Conservation (phyloP, 257 asterid genomes). For the Penstemon davidsonii region DNA sequence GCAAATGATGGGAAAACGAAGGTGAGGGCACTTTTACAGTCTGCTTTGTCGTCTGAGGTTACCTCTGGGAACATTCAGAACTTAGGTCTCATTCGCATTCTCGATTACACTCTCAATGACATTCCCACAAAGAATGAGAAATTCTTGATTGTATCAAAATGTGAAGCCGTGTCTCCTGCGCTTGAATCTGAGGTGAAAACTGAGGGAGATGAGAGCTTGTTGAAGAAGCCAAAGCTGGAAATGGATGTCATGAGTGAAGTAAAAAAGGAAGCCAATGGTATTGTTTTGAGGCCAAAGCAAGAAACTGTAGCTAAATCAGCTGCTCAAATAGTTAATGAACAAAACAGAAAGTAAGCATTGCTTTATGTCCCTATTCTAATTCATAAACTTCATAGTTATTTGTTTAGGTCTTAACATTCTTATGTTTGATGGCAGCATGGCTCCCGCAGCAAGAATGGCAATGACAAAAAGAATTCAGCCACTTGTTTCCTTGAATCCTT, state of each 20-base stretch:
- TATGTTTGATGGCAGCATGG: conserved; percentile 50
- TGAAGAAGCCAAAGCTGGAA: conserved; percentile 45
- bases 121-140: conserved; percentile 72
- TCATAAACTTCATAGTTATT: background rate
- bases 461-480: conserved; percentile 87
- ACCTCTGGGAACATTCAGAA: conserved; percentile 73
- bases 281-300: conserved; percentile 65
- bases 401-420: background rate
- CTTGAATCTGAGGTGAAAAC: conserved; percentile 53
- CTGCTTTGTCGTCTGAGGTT: conserved; percentile 65
- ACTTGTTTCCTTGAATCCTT: conserved; percentile 85
- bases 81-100: conserved; percentile 67
- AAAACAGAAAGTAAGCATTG: conserved; percentile 64
- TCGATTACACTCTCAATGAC: conserved; percentile 74
- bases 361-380: background rate
- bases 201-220: conserved; percentile 34
- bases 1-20: conserved; percentile 85
- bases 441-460: conserved; percentile 81
- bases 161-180: conserved; percentile 68
- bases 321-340: conserved; percentile 79
- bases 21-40: conserved; percentile 60
- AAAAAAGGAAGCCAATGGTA: conserved; percentile 35
- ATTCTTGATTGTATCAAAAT: conserved; percentile 70
- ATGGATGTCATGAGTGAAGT: conserved; percentile 26
- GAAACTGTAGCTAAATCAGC: conserved; percentile 73